A percentile compares a stretch with the other conserved stretches of the same genome.
These are phyloP conservation scores for Colletotrichum phormii DNA, from an alignment of 2,329 filamentous ascomycete genomes.

Conservation along the genomic window DNA sequence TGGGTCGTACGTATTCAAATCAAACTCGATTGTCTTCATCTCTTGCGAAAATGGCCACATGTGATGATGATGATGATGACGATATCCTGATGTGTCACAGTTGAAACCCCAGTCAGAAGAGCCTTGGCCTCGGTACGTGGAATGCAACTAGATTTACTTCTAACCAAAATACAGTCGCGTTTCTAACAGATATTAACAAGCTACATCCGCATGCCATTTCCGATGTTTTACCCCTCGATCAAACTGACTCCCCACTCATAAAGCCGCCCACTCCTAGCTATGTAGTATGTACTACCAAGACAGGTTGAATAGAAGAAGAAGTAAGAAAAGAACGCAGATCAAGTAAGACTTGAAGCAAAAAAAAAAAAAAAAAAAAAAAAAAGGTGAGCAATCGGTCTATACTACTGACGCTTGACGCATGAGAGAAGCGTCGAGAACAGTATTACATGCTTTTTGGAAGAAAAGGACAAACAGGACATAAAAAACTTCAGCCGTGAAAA, in stretches of 20 bases:
- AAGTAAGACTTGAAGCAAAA: not conserved
- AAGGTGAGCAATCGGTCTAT: not conserved
- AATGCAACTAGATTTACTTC: not conserved
- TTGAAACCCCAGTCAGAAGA: not conserved
- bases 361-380: not conserved
- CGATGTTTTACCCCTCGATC: not conserved
- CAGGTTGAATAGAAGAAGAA: not conserved
- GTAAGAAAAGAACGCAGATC: not conserved
- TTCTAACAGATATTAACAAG: not conserved
- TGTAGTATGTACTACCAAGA: not conserved
- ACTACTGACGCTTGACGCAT: not conserved
- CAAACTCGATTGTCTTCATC: not conserved
- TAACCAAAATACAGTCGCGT: not conserved
- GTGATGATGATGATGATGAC: not conserved
- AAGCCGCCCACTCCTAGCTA: not conserved
- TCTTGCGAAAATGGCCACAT: not conserved
- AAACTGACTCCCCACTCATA: not conserved
- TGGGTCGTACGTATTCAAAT: conserved; percentile 20
- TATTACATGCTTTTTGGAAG: not conserved
- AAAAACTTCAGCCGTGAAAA: not conserved
- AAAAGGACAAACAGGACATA: not conserved
- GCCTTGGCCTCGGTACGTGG: not conserved
- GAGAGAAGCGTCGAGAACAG: not conserved
- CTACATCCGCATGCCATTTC: not conserved
- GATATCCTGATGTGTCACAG: not conserved